Conservation (phyloP, 1,284 basidiomycete species). For the Omphalotus olearius region DNA sequence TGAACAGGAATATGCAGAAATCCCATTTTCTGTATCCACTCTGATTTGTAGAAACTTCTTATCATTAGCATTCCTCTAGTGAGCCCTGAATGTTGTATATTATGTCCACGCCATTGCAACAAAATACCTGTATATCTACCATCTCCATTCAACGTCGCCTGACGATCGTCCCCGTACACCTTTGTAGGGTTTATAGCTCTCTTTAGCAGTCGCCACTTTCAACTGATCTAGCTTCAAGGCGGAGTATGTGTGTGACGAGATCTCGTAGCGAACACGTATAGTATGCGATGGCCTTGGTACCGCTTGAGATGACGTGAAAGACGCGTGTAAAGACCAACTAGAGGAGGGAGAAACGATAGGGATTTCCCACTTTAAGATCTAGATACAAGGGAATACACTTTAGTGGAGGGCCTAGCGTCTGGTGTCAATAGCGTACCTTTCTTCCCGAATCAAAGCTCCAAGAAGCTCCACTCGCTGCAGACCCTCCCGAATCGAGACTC, state of each 20-base stretch:
- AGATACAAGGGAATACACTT: conserved; percentile 7
- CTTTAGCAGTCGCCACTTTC: conserved; percentile 63
- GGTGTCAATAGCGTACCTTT: conserved; percentile 37
- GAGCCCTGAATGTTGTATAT: too few relatives aligned
- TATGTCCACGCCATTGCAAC: too few relatives aligned
- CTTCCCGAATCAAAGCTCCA: conserved; percentile 78
- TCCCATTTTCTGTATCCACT: neutral
- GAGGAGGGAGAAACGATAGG: conserved; percentile 65
- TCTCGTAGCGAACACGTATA: conserved; percentile 67
- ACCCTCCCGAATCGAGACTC: conserved; percentile 16
- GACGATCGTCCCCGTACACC: conserved; percentile 62
- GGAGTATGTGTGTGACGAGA: conserved; percentile 74
- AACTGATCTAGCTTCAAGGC: conserved; percentile 83
- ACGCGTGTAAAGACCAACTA: conserved; percentile 71
- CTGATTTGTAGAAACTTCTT: neutral
- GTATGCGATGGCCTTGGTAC: conserved; percentile 59
- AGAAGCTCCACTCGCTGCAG: conserved; percentile 36
- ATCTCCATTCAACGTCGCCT: conserved; percentile 73
- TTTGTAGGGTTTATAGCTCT: conserved; percentile 84
- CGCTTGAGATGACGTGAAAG: conserved; percentile 66
- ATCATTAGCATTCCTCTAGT: too few relatives aligned
- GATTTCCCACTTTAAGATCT: conserved; percentile 78
- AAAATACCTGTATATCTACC: conserved; percentile 32
- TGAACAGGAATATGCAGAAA: neutral
- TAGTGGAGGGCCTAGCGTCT: conserved; percentile 8